These are phyloP conservation scores for Dissophora ornata DNA, from an alignment of 192 early-diverging fungal genomes.

Conservation along the genomic window DNA sequence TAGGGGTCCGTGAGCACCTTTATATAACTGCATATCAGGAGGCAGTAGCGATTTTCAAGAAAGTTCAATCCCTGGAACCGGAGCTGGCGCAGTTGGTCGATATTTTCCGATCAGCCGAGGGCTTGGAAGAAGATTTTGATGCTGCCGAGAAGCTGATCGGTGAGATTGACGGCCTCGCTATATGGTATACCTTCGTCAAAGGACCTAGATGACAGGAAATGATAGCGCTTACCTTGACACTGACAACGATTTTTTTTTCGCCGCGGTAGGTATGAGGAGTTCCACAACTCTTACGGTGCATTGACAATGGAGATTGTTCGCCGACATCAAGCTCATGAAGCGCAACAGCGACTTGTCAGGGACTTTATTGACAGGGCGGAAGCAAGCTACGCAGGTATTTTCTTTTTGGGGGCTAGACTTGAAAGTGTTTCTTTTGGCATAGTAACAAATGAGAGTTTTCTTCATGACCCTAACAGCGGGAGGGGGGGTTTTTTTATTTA, in stretches of 20 bases:
- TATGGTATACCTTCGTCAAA: constrained; percentile 34
- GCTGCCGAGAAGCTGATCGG: constrained; percentile 37
- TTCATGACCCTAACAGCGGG: too few species aligned
- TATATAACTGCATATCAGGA: constrained; percentile 45
- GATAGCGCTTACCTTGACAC: background rate
- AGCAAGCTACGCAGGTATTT: constrained; percentile 17
- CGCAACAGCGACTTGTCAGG: constrained; percentile 13
- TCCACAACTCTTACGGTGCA: constrained; percentile 50
- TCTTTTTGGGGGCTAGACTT: too few species aligned
- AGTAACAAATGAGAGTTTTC: too few species aligned
- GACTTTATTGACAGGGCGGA: constrained; percentile 37
- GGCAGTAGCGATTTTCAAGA: constrained; percentile 22
- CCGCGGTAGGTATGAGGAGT: constrained; percentile 58
- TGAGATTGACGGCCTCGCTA: constrained; percentile 41
- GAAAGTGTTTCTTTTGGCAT: background rate
- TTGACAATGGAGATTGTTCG: constrained; percentile 47
- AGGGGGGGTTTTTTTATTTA: background rate
- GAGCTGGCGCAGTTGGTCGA: constrained; percentile 22
- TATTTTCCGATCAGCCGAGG: constrained; percentile 5
- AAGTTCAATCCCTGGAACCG: constrained; percentile 26
- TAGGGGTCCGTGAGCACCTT: constrained; percentile 31
- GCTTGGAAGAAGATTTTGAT: constrained; percentile 26
- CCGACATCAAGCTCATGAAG: constrained; percentile 36
- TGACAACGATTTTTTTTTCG: too few species aligned
- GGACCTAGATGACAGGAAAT: too few species aligned